Evolutionary conservation across 1,284 basidiomycete species (phyloP), one percentile per base, ranked within the genome.

Genomic region (Xerocomus amazonicus): DNA sequence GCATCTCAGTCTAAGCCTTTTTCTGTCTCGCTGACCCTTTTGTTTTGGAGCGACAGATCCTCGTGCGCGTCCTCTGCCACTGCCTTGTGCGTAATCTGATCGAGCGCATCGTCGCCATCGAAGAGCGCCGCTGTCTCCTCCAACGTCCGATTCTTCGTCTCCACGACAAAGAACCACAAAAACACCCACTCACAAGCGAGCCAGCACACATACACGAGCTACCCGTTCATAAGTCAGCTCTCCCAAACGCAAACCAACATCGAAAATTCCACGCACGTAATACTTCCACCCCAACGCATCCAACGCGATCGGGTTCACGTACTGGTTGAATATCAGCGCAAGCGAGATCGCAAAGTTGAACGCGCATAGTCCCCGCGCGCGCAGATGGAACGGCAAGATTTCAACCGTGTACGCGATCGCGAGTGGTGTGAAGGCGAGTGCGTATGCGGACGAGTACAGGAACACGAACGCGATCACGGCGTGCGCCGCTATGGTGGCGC

Each of bases 231-330:
- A 23, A 23, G 19, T 23, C 19, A 4, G 19, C 19, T 23, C 19
- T 23, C 17, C 4, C 7, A 14, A n/a, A n/a, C 81, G 13, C 19
- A 23, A 16, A 5, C 19, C 19, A 23, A 4, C 19, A 23, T 23
- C 19, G 19, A 23, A 4, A 23, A 23, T 23, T 2, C 3, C 19
- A 43, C 43, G n/a, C 67, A 49, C 26, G 82, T 47, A 47, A 8
- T 83, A 84, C 62, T 80, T 86, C 87, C 87, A 90, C 40, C 65
- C 70, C 47, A 87, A 66, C 26, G 68, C 64, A 5, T 65, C 67
- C 47, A 84, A 74, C 3, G 85, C 87, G 59, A 90, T 77, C n/a
- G 88, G 88, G 70, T 90, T 91, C 62, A 86, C 80, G 58, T 87
- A 90, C 67, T 89, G 84, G 68, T 89, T 90, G 73, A 88, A 87